Base-by-base conservation (phyloP, 1,284 basidiomycete genomes). In the Rhodotorula sp. region DNA sequence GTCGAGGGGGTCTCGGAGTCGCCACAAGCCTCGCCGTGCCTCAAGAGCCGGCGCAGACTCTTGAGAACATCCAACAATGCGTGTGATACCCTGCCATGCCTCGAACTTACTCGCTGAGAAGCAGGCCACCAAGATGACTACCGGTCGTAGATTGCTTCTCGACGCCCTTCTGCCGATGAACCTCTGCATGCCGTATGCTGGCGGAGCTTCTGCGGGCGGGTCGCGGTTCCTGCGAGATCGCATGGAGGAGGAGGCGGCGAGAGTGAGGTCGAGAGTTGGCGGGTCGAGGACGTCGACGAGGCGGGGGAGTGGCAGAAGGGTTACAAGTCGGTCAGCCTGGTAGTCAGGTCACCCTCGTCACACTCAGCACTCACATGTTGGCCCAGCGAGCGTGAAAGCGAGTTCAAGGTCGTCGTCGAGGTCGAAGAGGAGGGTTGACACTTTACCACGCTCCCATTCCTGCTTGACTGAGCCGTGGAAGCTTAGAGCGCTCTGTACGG, bases 101-200 rank as follows among this genome's bases (percentile, higher is more conserved):
- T n/a, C n/a, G 18, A 24, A 52, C 68, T 31, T 20, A 66, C 68
- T 46, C 24, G 26, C 10, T 1, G 53, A 37, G 59, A 70, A 70
- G 47, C 60, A 55, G 24, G 69, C 40, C 22, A 67, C 46, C 26
- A 67, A 47, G 34, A 70, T 26, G 54, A 67, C 59, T 11, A 55
- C 65, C 2, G 62, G 65, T 4, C 69, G n/a, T 9, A 70, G 37
- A 47, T 69, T 65, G 15, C 30, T 11, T 7, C 53, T 16, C 6
- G 50, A 28, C n/a, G n/a, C 22, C 9, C 37, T 47, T 8, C 15
- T 11, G 9, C 56, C 48, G 34, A 34, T 18, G 53, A 51, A 46
- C 24, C 59, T 59, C 34, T 50, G 44, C 10, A 62, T 28, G 10
- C 31, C 6, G 54, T 62, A 61, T 2, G 65, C 26, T 4, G 64